Evolutionary conservation across 1,284 basidiomycete genomes (phyloP).

Genomic region (Tremellales sp.): DNA sequence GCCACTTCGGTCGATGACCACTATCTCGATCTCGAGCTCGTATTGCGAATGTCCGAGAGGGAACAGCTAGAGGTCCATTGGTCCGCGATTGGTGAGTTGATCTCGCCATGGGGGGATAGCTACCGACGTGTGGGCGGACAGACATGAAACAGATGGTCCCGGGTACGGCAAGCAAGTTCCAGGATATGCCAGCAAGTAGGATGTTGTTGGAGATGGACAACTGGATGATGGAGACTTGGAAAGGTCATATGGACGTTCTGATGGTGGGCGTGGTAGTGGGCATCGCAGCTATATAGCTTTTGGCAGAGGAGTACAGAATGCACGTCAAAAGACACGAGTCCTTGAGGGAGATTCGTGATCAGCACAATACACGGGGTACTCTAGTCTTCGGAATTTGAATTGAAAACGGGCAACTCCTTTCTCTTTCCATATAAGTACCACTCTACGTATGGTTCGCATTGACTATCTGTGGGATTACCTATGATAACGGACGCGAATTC

Average conservation of each 20-base stretch:
- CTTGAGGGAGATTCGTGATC: too few relatives aligned
- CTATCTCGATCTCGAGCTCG: constrained; percentile 35
- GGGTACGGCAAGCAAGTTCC: constrained; percentile 33
- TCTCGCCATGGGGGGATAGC: not conserved
- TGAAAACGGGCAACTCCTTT: too few relatives aligned
- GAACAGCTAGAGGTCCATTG: constrained; percentile 38
- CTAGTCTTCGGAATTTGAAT: too few relatives aligned
- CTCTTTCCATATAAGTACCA: too few relatives aligned
- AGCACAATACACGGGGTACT: too few relatives aligned
- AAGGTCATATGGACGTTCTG: constrained; percentile 39
- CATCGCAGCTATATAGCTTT: constrained; percentile 47
- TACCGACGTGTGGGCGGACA: constrained; percentile 5
- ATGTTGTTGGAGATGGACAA: constrained; percentile 39
- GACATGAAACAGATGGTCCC: constrained; percentile 48
- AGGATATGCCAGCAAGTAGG: constrained; percentile 41
- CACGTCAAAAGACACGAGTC: too few relatives aligned
- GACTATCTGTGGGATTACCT: too few relatives aligned
- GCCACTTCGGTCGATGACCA: constrained; percentile 37
- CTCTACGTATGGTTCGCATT: too few relatives aligned
- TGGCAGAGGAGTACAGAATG: too few relatives aligned
- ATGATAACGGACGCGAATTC: too few relatives aligned
- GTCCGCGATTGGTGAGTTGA: constrained; percentile 41
- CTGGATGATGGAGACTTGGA: constrained; percentile 38
- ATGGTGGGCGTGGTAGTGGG: constrained; percentile 42
- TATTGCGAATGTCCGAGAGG: constrained; percentile 18